Base-by-base conservation (phyloP, 2,329 filamentous ascomycete species). In the Incumbomyces lentus region DNA sequence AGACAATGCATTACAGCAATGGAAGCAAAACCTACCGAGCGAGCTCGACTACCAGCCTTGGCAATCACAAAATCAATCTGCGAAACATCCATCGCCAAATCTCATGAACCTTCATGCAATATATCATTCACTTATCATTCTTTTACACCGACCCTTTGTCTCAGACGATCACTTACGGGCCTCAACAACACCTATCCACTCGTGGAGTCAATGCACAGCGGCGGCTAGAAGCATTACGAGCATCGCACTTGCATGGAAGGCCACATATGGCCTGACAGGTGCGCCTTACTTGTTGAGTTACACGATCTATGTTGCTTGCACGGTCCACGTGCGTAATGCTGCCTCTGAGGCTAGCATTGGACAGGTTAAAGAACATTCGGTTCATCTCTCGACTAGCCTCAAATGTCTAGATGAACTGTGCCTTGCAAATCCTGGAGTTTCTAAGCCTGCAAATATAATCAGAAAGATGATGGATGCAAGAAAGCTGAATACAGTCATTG, bases 291-390 rank as follows among this genome's bases (percentile, higher is more conserved):
- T 47, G 2, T 67, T 77, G 14, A 73, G 71, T 0, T 78, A 78
- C 54, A 72, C 75, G 0, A 75, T 71, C 0, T 78, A 77, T 48
- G 72, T 76, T 1, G 67, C 68, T 3, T 72, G 72, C 0, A 76
- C 72, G 0, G 75, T 77, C 14, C 68, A 72, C 42, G 69, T 68
- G 0, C 71, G 72, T 2, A 70, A 72, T 5, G 72, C 73, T 2
- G 78, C 78, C 0, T 4, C 22, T 26, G 22, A 4, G 5, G 4
- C 22, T 8, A 8, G 22, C 8, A 4, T 5, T 26, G 8, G 4
- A 5, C 22, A 26, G 22, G 8, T 5, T 8, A 26, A 26, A 26
- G 22, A 26, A 8, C 22, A 26, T 8, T 5, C 22, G 8, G 4
- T 26, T 26, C 22, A 5, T 4, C 22, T 26, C 22, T 4, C 5